Base-by-base conservation (phyloP, 1,284 basidiomycete species). In the Hypsizygus ulmarius region DNA sequence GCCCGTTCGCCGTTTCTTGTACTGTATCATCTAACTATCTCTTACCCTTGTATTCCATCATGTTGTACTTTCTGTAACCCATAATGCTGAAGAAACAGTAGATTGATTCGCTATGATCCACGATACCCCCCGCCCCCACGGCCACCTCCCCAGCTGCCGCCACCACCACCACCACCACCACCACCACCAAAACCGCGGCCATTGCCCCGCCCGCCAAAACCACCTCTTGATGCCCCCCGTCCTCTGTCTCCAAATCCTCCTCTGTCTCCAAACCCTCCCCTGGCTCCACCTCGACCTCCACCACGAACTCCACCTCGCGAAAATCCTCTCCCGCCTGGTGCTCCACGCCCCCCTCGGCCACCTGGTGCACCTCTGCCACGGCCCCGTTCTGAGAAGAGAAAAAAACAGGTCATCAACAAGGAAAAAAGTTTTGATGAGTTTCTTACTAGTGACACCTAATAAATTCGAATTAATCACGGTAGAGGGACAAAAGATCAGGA, bases 391-490 rank as follows among this genome's bases (percentile, higher is more conserved):
- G 61, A 50, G 28, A 43, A 44, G 29, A 37, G 46, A 43, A 12
- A 58, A 51, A 53, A n/a, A 45, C 27, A 41, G 12, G n/a, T 40
- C 19, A n/a, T n/a, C n/a, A n/a, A 35, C 14, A 29, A 12, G 5
- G n/a, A 28, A 5, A 39, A 27, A 2, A 4, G 21, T 7, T 7
- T 4, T 7, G 21, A 25, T 28, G 25, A 50, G 15, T 55, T 45
- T 51, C 72, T 58, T 68, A 79, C 80, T 81, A 60, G 74, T 69
- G 56, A 79, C 66, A 62, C 73, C 78, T 81, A 35, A n/a, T 32
- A 12, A 28, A 3, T 33, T 50, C 21, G 40, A 12, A 36, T 59
- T 43, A 43, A 28, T 36, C 35, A 44, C 38, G 19, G 43, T 7
- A 36, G 35, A 45, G 18, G 30, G 18, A 52, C 14, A 30, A 48